phyloP scores from a whole-genome alignment of 2,329 filamentous ascomycete genomes.

The Scopulariopsis brevicaulis region DNA sequence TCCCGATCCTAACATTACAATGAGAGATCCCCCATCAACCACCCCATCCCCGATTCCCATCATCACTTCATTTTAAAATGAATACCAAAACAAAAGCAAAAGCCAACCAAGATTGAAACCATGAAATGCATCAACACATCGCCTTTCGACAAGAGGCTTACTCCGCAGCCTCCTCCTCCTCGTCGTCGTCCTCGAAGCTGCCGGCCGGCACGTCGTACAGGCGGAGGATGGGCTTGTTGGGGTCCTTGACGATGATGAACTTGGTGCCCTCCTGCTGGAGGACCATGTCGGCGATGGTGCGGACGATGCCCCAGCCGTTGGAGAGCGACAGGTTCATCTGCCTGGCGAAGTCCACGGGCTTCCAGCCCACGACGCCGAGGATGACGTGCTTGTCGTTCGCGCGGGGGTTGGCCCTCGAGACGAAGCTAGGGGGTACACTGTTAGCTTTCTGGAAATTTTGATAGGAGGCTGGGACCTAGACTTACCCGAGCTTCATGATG shows the following conservation, averaged over 20 bases:
- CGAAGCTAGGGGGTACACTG: slow-evolving; percentile 52
- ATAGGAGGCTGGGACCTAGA: slow-evolving; percentile 9
- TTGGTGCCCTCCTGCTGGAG: slow-evolving; percentile 63
- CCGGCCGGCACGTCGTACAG: slow-evolving; percentile 82
- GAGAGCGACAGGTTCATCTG: slow-evolving; percentile 97
- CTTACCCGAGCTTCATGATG: slow-evolving; percentile 92
- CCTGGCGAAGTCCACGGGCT: slow-evolving; percentile 88
- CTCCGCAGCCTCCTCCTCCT: slow-evolving; percentile 35
- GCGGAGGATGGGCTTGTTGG: slow-evolving; percentile 90
- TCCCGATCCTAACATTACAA: slow-evolving; percentile 6
- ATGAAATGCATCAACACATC: background rate
- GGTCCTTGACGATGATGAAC: slow-evolving; percentile 78
- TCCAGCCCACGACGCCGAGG: slow-evolving; percentile 92
- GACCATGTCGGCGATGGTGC: slow-evolving; percentile 94
- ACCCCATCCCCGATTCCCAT: background rate
- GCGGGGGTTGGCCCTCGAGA: slow-evolving; percentile 88
- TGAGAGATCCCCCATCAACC: background rate
- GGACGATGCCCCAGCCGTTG: slow-evolving; percentile 98
- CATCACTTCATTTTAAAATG: background rate
- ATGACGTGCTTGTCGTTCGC: slow-evolving; percentile 89
- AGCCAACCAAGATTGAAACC: background rate
- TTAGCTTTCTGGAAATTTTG: background rate
- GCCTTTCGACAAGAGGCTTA: background rate
- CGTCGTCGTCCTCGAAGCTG: slow-evolving; percentile 66
- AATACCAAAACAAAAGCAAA: background rate